Base-by-base conservation (phyloP, 1,284 basidiomycete species). In the Heterobasidion occidentale region DNA sequence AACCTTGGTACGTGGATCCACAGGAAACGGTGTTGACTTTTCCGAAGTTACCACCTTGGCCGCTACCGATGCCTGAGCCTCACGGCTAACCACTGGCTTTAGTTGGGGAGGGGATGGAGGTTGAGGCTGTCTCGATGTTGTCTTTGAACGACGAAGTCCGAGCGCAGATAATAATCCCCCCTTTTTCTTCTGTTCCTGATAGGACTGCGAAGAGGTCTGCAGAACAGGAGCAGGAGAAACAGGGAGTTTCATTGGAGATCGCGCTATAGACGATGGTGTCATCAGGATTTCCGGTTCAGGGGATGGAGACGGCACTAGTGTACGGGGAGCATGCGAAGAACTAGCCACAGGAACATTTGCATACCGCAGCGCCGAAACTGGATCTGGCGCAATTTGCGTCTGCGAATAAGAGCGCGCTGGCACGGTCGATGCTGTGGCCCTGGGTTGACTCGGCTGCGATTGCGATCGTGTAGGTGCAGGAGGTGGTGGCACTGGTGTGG, bases 61-160 rank as follows among this genome's bases (percentile, higher is more conserved):
- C 36, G 38, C 3, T 42, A n/a, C 11, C 38, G 59, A 8, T 14
- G 49, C 42, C n/a, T 34, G 34, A 8, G 52, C 52, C 36, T 53
- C 56, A 11, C 50, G n/a, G 45, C 33, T 54, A 1, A n/a, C 34
- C 48, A 20, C 54, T 56, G 19, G 34, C 36, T 34, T 46, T 51
- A 19, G 8, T 36, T 15, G 36, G 27, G 56, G 38, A 20, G 52
- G 9, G 19, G 55, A 53, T 67, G 64, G 50, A 9, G 15, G 33
- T 38, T 36, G 49, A 15, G 66, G 60, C 44, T 60, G 65, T 60
- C 70, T 71, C 36, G 65, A 65, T 5, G 68, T 67, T 2, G 71
- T 71, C 34, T 64, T 67, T 0, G 73, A 73, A 9, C 72, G 70
- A 61, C 74, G 74, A 27, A 73, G 60, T n/a, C 67, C 65, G 7